Evolutionary conservation across 2,329 filamentous ascomycete genomes (phyloP).

Genomic region (Alternaria sp.): DNA sequence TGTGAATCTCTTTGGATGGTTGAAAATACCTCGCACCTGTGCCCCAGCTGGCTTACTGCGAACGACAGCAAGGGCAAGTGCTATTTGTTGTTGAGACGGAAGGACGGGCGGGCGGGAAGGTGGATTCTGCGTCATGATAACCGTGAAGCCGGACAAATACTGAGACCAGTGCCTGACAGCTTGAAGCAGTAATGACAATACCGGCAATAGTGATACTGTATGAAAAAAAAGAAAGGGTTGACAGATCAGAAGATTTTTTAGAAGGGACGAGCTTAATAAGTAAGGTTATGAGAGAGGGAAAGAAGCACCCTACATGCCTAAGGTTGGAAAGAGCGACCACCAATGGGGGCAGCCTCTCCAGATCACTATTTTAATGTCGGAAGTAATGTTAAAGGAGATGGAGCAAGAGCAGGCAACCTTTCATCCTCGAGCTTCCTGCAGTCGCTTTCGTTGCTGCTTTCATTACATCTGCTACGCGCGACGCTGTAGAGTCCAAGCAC

Average conservation of each 20-base stretch:
- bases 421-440: neutral
- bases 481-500: neutral
- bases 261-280: neutral
- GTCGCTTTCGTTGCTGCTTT: neutral
- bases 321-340: constrained; percentile 13
- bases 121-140: constrained; percentile 16
- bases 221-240: neutral
- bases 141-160: neutral
- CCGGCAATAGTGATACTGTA: too few species aligned
- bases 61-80: constrained; percentile 51
- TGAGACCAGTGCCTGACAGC: neutral
- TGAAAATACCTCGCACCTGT: constrained; percentile 41
- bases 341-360: neutral
- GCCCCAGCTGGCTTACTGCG: constrained; percentile 49
- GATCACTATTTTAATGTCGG: neutral
- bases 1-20: too few species aligned
- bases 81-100: constrained; percentile 41
- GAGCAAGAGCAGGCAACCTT: neutral
- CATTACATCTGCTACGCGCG: neutral
- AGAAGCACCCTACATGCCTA: neutral
- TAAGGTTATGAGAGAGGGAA: neutral
- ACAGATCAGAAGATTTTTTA: neutral
- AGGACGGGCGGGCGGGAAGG: constrained; percentile 3
- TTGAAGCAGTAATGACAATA: too few species aligned
- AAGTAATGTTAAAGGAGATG: neutral